Conservation (phyloP, 129 eudicot genomes). For the Calendula officinalis region DNA sequence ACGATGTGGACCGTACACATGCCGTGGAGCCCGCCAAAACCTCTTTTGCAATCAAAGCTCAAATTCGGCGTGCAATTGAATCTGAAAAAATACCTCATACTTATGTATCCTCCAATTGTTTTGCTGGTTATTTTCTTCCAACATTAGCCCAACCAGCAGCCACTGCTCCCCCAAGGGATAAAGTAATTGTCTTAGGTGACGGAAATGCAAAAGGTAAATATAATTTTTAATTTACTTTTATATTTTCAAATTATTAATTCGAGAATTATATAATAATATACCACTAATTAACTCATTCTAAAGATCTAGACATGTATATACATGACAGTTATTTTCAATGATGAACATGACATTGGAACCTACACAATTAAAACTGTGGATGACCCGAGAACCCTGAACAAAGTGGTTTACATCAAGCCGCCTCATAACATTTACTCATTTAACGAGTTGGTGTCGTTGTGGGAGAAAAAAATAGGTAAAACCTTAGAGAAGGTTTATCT, state of each 20-base stretch:
- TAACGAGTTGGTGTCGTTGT: conserved; percentile 43
- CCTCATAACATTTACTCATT: conserved; percentile 39
- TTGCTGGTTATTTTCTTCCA: conserved; percentile 44
- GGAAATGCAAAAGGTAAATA: conserved; percentile 46
- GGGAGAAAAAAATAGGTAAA: conserved; percentile 56
- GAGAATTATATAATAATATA: not conserved
- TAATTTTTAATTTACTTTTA: not conserved
- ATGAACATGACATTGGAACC: conserved; percentile 48
- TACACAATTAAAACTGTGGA: conserved; percentile 47
- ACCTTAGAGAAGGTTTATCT: conserved; percentile 40
- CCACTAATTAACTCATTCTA: too few relatives aligned
- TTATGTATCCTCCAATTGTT: conserved; percentile 35
- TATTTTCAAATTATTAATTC: not conserved
- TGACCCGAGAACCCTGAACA: conserved; percentile 54
- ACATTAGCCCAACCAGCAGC: conserved; percentile 39
- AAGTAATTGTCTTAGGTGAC: conserved; percentile 46
- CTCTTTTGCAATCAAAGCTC: conserved; percentile 32
- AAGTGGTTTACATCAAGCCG: conserved; percentile 42
- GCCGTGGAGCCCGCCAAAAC: conserved; percentile 50
- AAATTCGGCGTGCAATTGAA: conserved; percentile 44
- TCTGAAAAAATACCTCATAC: conserved; percentile 45
- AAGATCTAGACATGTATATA: not conserved
- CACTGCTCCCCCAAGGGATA: conserved; percentile 49
- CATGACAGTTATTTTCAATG: conserved; percentile 36
- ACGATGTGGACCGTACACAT: conserved; percentile 42